Evolutionary conservation across 495 filamentous ascomycete species (phyloP).

Genomic region (Platismatia glauca): DNA sequence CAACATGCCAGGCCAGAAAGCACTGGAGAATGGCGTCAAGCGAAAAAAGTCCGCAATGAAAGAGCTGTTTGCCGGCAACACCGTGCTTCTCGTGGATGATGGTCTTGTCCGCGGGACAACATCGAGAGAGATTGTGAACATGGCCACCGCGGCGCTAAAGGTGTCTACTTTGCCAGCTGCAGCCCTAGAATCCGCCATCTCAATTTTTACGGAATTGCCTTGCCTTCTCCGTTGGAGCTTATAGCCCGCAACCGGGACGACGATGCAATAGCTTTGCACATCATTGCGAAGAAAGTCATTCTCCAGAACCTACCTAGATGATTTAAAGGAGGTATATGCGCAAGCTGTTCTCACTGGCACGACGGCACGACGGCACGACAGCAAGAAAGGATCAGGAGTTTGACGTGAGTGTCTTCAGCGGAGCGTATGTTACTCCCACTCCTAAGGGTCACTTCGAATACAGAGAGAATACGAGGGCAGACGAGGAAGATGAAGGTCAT

Average conservation of each 20-base stretch:
- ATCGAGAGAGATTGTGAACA: constrained; percentile 74
- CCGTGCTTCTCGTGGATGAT: constrained; percentile 86
- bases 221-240: constrained; percentile 73
- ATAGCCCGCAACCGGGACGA: constrained; percentile 71
- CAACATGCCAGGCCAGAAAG: constrained; percentile 85
- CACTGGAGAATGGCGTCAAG: constrained; percentile 54
- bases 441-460: constrained; percentile 79
- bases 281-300: constrained; percentile 86
- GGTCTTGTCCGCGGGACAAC: constrained; percentile 92
- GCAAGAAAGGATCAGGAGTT: constrained; percentile 53
- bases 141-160: constrained; percentile 81
- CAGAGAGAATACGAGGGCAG: constrained; percentile 68
- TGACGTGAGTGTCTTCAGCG: constrained; percentile 95
- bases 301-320: constrained; percentile 82
- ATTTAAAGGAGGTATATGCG: constrained; percentile 66
- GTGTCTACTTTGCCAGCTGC: constrained; percentile 85
- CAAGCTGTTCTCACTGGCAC: constrained; percentile 30
- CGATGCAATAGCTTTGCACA: constrained; percentile 62
- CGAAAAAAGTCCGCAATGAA: constrained; percentile 34
- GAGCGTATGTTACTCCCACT: constrained; percentile 79
- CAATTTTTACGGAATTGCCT: constrained; percentile 82
- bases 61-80: constrained; percentile 76
- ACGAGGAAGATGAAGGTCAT: constrained; percentile 62
- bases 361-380: constrained; percentile 38
- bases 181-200: constrained; percentile 70